phyloP scores from a whole-genome alignment of 2,329 filamentous ascomycete species.

The Leptographium wingfieldii region DNA sequence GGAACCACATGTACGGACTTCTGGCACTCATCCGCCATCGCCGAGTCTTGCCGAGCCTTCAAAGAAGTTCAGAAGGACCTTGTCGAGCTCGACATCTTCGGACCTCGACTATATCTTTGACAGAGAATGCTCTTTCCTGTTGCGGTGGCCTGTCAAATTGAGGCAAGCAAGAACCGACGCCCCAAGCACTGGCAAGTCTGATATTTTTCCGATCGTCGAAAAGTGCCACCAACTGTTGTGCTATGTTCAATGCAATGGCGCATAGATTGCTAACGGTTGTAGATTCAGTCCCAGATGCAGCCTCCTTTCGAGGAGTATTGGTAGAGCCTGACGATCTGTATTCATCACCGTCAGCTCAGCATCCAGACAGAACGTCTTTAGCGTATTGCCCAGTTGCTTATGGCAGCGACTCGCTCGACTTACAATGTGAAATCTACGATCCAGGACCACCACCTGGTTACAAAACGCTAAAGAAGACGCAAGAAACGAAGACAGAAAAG shows the following conservation, averaged over 20 bases:
- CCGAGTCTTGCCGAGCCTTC: not conserved
- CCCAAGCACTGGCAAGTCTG: too few relatives aligned
- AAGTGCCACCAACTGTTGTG: not conserved
- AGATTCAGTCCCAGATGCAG: too few relatives aligned
- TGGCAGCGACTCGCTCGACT: too few relatives aligned
- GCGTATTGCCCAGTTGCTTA: too few relatives aligned
- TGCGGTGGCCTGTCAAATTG: not conserved
- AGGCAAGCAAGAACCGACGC: not conserved
- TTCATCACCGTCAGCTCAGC: not conserved
- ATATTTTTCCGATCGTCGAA: not conserved
- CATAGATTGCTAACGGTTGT: too few relatives aligned
- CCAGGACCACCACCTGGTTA: slow-evolving; percentile 7
- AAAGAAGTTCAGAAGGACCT: not conserved
- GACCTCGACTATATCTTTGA: not conserved
- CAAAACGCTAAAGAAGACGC: slow-evolving; percentile 8
- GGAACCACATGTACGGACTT: not conserved
- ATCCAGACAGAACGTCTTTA: too few relatives aligned
- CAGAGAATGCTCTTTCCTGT: not conserved
- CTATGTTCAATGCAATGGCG: too few relatives aligned
- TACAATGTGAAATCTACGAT: not conserved
- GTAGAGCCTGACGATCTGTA: too few relatives aligned
- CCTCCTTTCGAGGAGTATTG: too few relatives aligned
- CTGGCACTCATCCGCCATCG: not conserved
- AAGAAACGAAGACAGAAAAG: too few relatives aligned
- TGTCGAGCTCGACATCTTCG: not conserved